Base-by-base conservation (phyloP, 441 rosid species). In the Croton setiger region DNA sequence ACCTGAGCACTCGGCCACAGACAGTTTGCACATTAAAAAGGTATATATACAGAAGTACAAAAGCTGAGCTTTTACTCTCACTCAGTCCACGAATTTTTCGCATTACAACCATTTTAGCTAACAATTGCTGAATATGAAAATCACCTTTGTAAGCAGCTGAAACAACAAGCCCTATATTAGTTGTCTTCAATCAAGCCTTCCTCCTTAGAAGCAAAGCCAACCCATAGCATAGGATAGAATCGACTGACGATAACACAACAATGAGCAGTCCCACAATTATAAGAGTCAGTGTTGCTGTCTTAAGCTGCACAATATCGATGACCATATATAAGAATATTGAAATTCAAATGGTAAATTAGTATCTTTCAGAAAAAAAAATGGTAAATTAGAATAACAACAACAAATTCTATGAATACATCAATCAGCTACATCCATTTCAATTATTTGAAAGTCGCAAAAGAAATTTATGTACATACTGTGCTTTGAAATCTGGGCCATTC, bases 401-500 rank as follows among this genome's bases (percentile, higher is more conserved):
- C 9, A 52, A 17, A 18, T 17, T 11, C 31, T 35, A 27, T 37
- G 52, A 17, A 20, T 10, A 27, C n/a, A 17, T 17, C 55, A 49
- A 41, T 48, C 27, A 17, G 9, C 35, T 9, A 33, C 7, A 0
- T 61, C 13, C 44, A 51, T 9, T 27, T 41, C 39, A 37, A 23
- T 21, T 69, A 9, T 3, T 36, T 70, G 4, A 20, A 53, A 21
- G 6, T 51, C 20, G 52, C 39, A 60, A 11, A 8, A n/a, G 7
- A 17, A 53, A 6, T 39, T 44, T 49, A 35, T n/a, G 66, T 36
- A 21, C 71, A 20, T 80, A 93, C 97, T 69, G 96, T 93, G 89
- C 75, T 84, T 64, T 78, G 81, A 53, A 86, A 86, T 76, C 90
- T 73, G 17, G 98, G 96, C 97, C 98, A 93, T 70, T 93, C 97